Conservation (phyloP, 306 rosid genomes). For the Prunus mira region DNA sequence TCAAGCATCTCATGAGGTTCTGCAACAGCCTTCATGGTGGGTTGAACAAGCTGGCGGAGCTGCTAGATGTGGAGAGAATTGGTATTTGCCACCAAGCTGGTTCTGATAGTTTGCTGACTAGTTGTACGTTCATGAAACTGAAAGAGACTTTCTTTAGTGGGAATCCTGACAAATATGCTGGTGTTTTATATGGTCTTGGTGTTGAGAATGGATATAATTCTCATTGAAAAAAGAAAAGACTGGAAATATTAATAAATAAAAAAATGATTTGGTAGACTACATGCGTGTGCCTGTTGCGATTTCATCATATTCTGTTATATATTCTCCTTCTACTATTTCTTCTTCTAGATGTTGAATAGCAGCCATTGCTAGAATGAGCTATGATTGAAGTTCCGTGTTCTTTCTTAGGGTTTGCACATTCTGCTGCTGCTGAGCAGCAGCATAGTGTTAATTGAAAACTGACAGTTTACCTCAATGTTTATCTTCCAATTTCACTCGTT, state of each 20-base stretch:
- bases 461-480: not conserved
- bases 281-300: not conserved
- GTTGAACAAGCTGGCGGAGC: constrained; percentile 34
- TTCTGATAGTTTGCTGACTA: constrained; percentile 50
- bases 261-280: not conserved
- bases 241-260: constrained; percentile 2
- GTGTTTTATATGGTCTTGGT: constrained; percentile 36
- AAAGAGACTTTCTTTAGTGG: constrained; percentile 17
- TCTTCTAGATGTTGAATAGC: not conserved
- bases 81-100: constrained; percentile 51
- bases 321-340: not conserved
- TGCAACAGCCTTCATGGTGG: constrained; percentile 40
- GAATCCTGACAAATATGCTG: constrained; percentile 25
- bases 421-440: not conserved
- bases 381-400: not conserved
- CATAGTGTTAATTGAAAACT: not conserved
- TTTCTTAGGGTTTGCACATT: not conserved
- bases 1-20: constrained; percentile 39
- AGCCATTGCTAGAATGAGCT: not conserved
- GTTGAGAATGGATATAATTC: not conserved
- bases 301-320: not conserved
- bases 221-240: constrained; percentile 3
- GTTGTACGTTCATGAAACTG: constrained; percentile 34
- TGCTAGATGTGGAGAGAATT: constrained; percentile 35
- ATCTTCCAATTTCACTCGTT: not conserved